Evolutionary conservation across 2,329 filamentous ascomycete genomes (phyloP).

Genomic region (Pestalotiopsis sp.): DNA sequence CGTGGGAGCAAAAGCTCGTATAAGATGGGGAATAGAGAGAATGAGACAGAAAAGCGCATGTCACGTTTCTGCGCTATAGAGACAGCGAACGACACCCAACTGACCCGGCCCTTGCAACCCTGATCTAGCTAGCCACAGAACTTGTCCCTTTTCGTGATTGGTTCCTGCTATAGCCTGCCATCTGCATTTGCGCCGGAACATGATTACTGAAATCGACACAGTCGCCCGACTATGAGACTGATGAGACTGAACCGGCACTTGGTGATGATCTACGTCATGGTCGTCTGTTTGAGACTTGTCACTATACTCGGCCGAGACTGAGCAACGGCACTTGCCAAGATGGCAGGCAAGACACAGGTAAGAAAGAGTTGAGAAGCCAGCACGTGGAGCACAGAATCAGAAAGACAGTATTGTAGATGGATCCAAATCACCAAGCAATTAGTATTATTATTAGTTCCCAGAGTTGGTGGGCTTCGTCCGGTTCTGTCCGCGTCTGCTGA

Average conservation of each 20-base stretch:
- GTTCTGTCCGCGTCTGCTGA: neutral
- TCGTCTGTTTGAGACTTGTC: neutral
- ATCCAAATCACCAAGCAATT: constrained; percentile 9
- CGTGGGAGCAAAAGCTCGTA: neutral
- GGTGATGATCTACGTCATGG: neutral
- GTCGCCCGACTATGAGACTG: neutral
- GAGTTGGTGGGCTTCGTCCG: neutral
- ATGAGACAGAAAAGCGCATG: neutral
- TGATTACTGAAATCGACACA: neutral
- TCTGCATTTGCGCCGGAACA: neutral
- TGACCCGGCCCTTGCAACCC: neutral
- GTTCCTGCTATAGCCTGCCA: neutral
- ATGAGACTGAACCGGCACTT: neutral
- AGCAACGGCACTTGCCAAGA: neutral
- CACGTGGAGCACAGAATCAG: neutral
- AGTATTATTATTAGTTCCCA: constrained; percentile 16
- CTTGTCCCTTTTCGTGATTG: neutral
- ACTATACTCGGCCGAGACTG: neutral
- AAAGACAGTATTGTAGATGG: neutral
- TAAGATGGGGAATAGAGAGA: neutral
- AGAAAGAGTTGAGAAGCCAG: neutral
- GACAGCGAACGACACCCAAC: neutral
- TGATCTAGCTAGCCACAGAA: neutral
- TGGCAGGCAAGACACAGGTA: neutral
- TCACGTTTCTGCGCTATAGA: neutral